These are phyloP conservation scores for Crassisporium funariophilum DNA, from an alignment of 768 basidiomycete species.

Conservation along the genomic window DNA sequence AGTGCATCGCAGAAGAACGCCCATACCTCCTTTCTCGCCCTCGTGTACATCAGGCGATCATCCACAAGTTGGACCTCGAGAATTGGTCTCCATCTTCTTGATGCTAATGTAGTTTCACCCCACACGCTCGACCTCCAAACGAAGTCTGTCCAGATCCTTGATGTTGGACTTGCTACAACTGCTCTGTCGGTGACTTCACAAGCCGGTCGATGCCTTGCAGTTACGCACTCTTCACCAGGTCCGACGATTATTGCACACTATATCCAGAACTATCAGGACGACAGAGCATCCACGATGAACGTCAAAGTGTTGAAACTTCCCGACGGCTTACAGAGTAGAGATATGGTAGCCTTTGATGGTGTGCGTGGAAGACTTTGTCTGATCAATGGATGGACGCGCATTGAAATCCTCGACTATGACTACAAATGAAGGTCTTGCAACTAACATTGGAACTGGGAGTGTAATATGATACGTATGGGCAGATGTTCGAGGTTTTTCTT, in stretches of 20 bases:
- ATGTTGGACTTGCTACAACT: slow-evolving; percentile 22
- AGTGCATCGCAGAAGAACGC: slow-evolving; percentile 1
- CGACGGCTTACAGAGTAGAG: slow-evolving; percentile 20
- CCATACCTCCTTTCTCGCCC: slow-evolving; percentile 19
- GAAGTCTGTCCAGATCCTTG: slow-evolving; percentile 9
- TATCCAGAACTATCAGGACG: slow-evolving; percentile 15
- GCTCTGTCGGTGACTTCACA: slow-evolving; percentile 15
- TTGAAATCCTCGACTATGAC: slow-evolving; percentile 25
- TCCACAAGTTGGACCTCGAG: slow-evolving; percentile 22
- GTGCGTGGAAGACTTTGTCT: slow-evolving; percentile 25
- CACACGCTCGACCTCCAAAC: slow-evolving; percentile 15
- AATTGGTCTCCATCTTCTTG: slow-evolving; percentile 23
- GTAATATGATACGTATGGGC: too few relatives aligned
- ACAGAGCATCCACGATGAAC: slow-evolving; percentile 14
- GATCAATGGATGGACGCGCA: slow-evolving; percentile 22
- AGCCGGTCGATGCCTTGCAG: slow-evolving; percentile 19
- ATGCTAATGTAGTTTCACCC: slow-evolving; percentile 11
- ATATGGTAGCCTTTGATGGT: slow-evolving; percentile 26
- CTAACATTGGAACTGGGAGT: neutral
- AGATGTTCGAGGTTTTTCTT: too few relatives aligned
- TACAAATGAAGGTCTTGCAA: neutral
- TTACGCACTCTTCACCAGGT: slow-evolving; percentile 23
- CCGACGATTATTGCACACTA: slow-evolving; percentile 21
- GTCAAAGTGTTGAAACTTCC: slow-evolving; percentile 20
- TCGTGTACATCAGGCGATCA: slow-evolving; percentile 19